Base-by-base conservation (phyloP, 352 stramenopile genomes). In the Pythium periplocum region DNA sequence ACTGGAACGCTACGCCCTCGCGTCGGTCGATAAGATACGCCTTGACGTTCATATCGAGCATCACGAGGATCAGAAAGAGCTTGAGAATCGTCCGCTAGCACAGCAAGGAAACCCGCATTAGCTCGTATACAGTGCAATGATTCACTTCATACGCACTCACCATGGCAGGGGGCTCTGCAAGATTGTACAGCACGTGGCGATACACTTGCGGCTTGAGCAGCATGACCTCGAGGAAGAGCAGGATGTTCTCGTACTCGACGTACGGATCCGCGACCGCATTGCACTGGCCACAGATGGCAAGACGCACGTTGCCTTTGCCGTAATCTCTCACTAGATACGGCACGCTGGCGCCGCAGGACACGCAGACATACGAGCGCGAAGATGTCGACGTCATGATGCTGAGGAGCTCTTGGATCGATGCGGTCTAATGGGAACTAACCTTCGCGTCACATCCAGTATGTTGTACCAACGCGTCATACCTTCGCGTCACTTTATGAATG, bases 41-140 rank as follows among this genome's bases (percentile, higher is more conserved):
- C 65, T 93, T 93, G 55, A 86, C 73, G 55, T 93, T 93, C 78
- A 88, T 87, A 63, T 93, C 82, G 35, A 93, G 68, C 78, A 93
- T 86, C 35, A 87, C 77, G 30, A 93, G 62, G 56, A 89, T 81
- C 53, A 79, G 55, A 43, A 89, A 88, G 26, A 90, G 72, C 68
- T 88, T 87, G 43, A 87, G 55, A n/a, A 85, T 65, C 46, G 78
- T 80, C 9, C 70, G 60, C 69, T 78, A 41, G 4, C 1, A 32
- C 7, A 40, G 2, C 37, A 4, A 52, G 41, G 44, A 31, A 31
- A 36, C 9, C 11, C 8, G 17, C 2, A 45, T 48, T 47, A 17
- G 34, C 34, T 47, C 12, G n/a, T 11, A 35, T 44, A 53, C 4
- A 45, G 11, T 11, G 30, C 17, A 26, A 26, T 26, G 17, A 26